phyloP scores from a whole-genome alignment of 768 basidiomycete species.

The Phlegmacium glaucopus region DNA sequence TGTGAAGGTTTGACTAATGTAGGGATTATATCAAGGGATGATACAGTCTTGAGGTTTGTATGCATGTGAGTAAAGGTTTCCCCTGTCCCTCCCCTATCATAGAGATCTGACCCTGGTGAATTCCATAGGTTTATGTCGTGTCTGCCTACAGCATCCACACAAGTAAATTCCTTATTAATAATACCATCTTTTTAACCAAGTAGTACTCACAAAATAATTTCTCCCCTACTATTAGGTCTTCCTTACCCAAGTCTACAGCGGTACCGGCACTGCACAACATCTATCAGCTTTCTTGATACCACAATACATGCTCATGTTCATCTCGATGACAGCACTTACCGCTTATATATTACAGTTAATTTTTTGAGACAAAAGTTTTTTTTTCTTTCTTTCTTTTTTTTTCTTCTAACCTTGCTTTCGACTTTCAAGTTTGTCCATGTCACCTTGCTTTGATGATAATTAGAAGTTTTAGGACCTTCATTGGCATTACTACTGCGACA shows the following conservation, averaged over 20 bases:
- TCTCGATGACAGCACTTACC: conserved; percentile 47
- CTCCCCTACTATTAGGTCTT: conserved; percentile 51
- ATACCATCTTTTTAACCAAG: too few relatives aligned
- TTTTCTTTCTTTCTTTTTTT: too few relatives aligned
- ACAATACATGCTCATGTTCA: conserved; percentile 52
- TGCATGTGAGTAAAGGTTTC: conserved; percentile 51
- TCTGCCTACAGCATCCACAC: conserved; percentile 57
- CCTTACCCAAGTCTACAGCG: conserved; percentile 64
- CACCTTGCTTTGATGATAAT: too few relatives aligned
- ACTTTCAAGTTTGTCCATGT: too few relatives aligned
- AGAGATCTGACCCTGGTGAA: neutral
- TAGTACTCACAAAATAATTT: conserved; percentile 2
- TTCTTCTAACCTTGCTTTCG: too few relatives aligned
- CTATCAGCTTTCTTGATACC: conserved; percentile 62
- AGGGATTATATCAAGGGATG: conserved; percentile 44
- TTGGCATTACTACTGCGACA: too few relatives aligned
- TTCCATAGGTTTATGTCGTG: conserved; percentile 51
- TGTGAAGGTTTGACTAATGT: conserved; percentile 43
- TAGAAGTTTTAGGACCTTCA: too few relatives aligned
- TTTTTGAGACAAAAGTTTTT: too few relatives aligned
- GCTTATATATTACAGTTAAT: conserved; percentile 42
- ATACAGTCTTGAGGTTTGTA: conserved; percentile 62
- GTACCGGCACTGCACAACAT: conserved; percentile 60
- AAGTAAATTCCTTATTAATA: too few relatives aligned
- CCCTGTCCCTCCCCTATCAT: neutral